These are phyloP conservation scores for Simmondsia chinensis DNA, from an alignment of 148 eudicot species.

Conservation along the genomic window DNA sequence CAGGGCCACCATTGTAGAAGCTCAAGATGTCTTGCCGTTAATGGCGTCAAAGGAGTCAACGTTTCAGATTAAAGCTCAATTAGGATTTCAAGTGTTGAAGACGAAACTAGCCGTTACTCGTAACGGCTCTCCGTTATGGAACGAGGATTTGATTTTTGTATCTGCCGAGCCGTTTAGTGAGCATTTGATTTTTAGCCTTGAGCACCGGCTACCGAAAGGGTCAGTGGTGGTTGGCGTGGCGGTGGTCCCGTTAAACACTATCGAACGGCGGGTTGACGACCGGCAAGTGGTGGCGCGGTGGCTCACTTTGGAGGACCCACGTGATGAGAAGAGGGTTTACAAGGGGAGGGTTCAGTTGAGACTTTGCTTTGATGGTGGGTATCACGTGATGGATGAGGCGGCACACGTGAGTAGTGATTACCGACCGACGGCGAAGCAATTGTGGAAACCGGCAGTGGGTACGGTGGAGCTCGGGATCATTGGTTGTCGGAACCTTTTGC, in stretches of 20 bases:
- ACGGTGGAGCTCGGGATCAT: constrained; percentile 74
- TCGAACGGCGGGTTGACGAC: constrained; percentile 89
- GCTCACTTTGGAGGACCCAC: constrained; percentile 57
- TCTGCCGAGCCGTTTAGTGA: constrained; percentile 78
- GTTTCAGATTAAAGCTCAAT: constrained; percentile 56
- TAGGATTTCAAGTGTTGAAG: constrained; percentile 62
- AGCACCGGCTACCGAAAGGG: constrained; percentile 45
- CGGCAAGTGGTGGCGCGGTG: constrained; percentile 59
- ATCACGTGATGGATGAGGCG: constrained; percentile 94
- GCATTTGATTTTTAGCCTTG: constrained; percentile 37
- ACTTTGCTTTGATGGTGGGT: constrained; percentile 90
- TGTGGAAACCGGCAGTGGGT: constrained; percentile 80
- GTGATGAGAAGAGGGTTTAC: constrained; percentile 32
- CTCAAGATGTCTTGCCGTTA: constrained; percentile 49
- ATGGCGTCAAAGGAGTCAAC: constrained; percentile 26
- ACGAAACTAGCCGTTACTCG: constrained; percentile 37
- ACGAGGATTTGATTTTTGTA: constrained; percentile 74
- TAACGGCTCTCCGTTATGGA: constrained; percentile 63
- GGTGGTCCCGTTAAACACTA: constrained; percentile 40
- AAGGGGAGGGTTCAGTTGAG: constrained; percentile 69
- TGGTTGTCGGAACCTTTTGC: constrained; percentile 60
- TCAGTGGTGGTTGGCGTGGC: constrained; percentile 33
- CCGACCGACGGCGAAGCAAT: constrained; percentile 85
- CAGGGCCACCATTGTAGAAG: constrained; percentile 55
- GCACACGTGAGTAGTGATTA: constrained; percentile 84